Conservation (phyloP, 768 basidiomycete genomes). For the Pulveroboletus sp. region DNA sequence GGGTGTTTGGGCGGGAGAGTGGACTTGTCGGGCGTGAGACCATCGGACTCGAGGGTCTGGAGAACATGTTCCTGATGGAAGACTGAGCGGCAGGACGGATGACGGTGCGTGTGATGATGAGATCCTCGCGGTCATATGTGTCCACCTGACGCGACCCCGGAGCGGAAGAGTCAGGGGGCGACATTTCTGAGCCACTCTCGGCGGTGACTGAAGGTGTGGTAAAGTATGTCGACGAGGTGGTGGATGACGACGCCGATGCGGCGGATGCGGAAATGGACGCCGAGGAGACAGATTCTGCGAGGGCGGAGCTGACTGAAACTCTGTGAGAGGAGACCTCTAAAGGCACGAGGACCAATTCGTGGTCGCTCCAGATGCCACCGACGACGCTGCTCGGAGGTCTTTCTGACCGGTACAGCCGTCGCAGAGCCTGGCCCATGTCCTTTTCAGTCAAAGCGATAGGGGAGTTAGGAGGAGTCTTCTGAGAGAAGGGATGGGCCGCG, state of each 20-base stretch:
- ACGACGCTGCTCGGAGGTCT: conserved; percentile 16
- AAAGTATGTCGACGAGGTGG: conserved; percentile 21
- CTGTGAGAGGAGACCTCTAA: conserved; percentile 21
- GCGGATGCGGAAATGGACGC: conserved; percentile 7
- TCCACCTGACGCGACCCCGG: conserved; percentile 19
- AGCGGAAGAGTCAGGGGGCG: conserved; percentile 7
- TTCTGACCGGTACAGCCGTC: conserved; percentile 20
- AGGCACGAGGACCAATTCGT: conserved; percentile 31
- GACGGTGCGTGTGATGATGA: conserved; percentile 34
- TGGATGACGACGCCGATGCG: conserved; percentile 4
- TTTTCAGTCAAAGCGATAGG: conserved; percentile 8
- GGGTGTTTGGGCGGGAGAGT: conserved; percentile 20
- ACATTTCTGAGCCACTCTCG: conserved; percentile 5
- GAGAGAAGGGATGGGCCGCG: conserved; percentile 17
- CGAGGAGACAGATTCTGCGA: conserved; percentile 15
- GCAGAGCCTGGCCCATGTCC: conserved; percentile 28
- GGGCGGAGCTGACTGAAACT: conserved; percentile 13
- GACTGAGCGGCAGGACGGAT: conserved; percentile 32
- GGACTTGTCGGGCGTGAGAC: conserved; percentile 25
- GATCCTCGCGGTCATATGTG: conserved; percentile 28
- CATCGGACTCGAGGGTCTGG: conserved; percentile 30
- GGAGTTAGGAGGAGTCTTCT: conserved; percentile 17
- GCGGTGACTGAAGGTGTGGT: conserved; percentile 13
- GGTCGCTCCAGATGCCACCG: conserved; percentile 33
- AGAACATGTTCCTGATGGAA: conserved; percentile 21